phyloP scores from a whole-genome alignment of 345 rosid species.

The Geranium brycei region DNA sequence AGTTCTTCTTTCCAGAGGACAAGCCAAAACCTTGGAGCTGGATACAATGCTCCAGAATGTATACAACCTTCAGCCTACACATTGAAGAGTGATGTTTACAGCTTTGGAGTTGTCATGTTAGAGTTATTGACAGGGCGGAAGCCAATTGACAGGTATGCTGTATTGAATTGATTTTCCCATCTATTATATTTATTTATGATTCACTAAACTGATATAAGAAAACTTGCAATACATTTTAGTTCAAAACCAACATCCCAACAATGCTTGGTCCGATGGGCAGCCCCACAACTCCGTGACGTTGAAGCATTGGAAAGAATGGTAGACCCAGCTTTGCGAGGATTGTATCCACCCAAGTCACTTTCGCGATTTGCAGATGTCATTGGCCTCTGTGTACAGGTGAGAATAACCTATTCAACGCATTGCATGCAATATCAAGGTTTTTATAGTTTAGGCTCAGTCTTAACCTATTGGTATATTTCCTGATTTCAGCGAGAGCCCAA shows the following conservation, averaged over 20 bases:
- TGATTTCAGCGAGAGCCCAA: slow-evolving; percentile 53
- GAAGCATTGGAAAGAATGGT: slow-evolving; percentile 59
- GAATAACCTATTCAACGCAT: background rate
- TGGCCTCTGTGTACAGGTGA: slow-evolving; percentile 75
- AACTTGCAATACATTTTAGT: slow-evolving; percentile 17
- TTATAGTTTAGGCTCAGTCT: no score
- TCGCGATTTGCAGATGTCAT: slow-evolving; percentile 66
- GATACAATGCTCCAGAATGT: slow-evolving; percentile 97
- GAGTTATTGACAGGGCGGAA: slow-evolving; percentile 76
- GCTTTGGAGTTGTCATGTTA: slow-evolving; percentile 92
- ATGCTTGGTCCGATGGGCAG: slow-evolving; percentile 75
- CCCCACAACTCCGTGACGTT: slow-evolving; percentile 56
- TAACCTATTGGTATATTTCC: slow-evolving; percentile 1
- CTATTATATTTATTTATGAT: background rate
- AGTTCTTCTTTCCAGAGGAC: slow-evolving; percentile 37
- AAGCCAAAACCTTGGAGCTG: slow-evolving; percentile 78
- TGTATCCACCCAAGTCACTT: slow-evolving; percentile 69
- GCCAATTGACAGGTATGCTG: slow-evolving; percentile 66
- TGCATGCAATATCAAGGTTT: background rate
- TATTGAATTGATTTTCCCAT: background rate
- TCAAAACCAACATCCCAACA: slow-evolving; percentile 58
- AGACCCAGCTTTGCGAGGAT: slow-evolving; percentile 85
- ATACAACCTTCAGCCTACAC: slow-evolving; percentile 57
- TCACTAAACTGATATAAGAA: background rate
- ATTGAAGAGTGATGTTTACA: slow-evolving; percentile 74